Evolutionary conservation across 1,284 basidiomycete species (phyloP), one percentile per base, ranked within the genome.

Genomic region (Puccinia triticina): DNA sequence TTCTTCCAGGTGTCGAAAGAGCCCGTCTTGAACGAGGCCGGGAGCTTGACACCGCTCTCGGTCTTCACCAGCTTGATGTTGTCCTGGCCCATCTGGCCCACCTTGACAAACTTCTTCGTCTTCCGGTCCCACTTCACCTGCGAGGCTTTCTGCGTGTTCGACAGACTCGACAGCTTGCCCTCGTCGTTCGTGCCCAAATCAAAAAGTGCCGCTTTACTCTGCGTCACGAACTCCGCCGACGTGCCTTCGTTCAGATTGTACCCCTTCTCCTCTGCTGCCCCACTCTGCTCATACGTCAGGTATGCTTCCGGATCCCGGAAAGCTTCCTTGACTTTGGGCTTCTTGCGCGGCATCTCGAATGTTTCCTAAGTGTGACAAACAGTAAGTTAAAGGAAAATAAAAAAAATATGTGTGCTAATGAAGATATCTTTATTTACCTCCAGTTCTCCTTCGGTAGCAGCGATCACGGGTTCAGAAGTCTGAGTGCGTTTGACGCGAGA

Each of bases 1-100:
- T 91, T 90, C 87, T 93, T 94, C 97, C 97, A 99, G 86, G 96
- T 94, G 78, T 97, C 94, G 87, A 94, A 99, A 4, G 94, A 91
- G 4, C 97, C 97, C 84, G 92, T 94, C 82, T 94, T 92, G 88
- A 95, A 99, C 10, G 92, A 92, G 0, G 95, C 95, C 0, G 97
- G 97, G n/a, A 99, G 89, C 72, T 93, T 91, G 21, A 92, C 91
- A 0, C 97, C 97, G 84, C 92, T 95, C 87, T 99, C 97, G 1
- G 95, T 95, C 84, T 91, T 92, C 84, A 99, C 93, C 85, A 99
- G 90, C 88, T 98, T 98, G 85, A 96, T 90, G 87, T 98, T 98
- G 87, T 98, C 95, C 4, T 94, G 91, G 5, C 96, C 95, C 46
- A 89, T 90, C 14, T 93, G 93, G 59, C 92, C 92, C 10, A 94